Evolutionary conservation across 2,329 filamentous ascomycete genomes (phyloP), one percentile per base, ranked within the genome.

Genomic region (Pseudogymnoascus sp.): DNA sequence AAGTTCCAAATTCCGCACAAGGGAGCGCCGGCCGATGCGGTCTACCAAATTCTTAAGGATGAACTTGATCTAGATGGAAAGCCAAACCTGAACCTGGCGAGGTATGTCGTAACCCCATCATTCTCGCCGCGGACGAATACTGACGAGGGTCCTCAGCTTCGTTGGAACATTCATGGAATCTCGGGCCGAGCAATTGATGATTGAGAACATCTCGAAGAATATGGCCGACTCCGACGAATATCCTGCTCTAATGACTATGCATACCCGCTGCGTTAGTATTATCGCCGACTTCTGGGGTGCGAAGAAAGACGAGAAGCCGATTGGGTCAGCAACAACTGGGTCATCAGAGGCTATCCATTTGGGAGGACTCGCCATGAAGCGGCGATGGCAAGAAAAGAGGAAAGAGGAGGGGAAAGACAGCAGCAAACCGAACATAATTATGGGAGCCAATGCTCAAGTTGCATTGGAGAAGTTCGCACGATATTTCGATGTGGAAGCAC

Each of bases 391-490:
- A 72, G 83, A 88, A 69, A 82, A 80, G 68, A 79, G 87, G 9
- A 77, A 75, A 63, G 79, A 77, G 0, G 80, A 80, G 38, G 86
- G 86, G 13, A 88, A 89, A 66, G 85, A 87, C 67, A 83, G 79
- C 1, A 78, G 75, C 1, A 84, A 82, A 33, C 88, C 88, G 1
- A 91, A 90, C 70, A 89, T 91, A 67, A 78, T 91, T 69, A 90
- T 91, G 87, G 87, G 87, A 1, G 80, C 85, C 23, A 90, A 89
- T 68, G 87, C 87, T 1, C 88, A 90, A 74, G 87, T 90, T 0
- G 87, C 87, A 0, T 78, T 90, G 44, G 84, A 89, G 74, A 90
- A 90, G 71, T 89, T 90, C 67, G 86, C 87, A 2, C 76, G 87
- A 26, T 91, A 91, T 72, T 91, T 90, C 64, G 87, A 90, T 50